These are phyloP conservation scores for Nannizziopsis barbatae DNA, from an alignment of 2,329 filamentous ascomycete genomes.

Conservation along the genomic window DNA sequence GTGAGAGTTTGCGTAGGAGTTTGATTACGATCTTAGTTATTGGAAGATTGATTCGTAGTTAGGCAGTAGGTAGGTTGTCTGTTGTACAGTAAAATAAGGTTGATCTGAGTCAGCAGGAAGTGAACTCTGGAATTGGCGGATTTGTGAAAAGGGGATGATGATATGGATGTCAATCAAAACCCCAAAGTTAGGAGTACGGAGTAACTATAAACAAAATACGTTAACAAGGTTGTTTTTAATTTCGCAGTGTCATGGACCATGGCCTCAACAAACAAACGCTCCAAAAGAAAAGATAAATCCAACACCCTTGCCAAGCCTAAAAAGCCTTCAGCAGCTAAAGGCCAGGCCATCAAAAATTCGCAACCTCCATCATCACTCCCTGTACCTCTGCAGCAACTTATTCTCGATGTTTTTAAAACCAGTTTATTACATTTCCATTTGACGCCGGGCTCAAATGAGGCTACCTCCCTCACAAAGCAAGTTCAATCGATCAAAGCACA, in stretches of 20 bases:
- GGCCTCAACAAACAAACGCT: not conserved
- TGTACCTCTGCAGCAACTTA: constrained; percentile 51
- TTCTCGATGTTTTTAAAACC: constrained; percentile 61
- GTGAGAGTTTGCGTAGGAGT: too few species aligned
- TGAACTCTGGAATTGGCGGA: too few species aligned
- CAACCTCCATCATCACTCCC: constrained; percentile 28
- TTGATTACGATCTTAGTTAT: too few species aligned
- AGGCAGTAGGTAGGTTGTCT: too few species aligned
- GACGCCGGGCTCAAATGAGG: not conserved
- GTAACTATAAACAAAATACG: not conserved
- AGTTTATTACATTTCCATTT: constrained; percentile 47
- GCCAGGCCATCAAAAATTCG: not conserved
- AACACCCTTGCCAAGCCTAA: not conserved
- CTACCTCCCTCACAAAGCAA: constrained; percentile 38
- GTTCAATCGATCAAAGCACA: constrained; percentile 78
- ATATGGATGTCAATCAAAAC: too few species aligned
- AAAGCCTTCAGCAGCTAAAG: not conserved
- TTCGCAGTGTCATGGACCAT: not conserved
- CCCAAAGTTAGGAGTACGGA: too few species aligned
- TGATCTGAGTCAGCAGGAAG: too few species aligned
- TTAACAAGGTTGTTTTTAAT: not conserved
- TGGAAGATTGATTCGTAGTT: too few species aligned
- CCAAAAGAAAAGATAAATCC: constrained; percentile 3
- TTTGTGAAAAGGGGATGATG: too few species aligned
- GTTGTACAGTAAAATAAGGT: too few species aligned